phyloP scores from a whole-genome alignment of 2,329 filamentous ascomycete species.

The Talaromyces piceae region DNA sequence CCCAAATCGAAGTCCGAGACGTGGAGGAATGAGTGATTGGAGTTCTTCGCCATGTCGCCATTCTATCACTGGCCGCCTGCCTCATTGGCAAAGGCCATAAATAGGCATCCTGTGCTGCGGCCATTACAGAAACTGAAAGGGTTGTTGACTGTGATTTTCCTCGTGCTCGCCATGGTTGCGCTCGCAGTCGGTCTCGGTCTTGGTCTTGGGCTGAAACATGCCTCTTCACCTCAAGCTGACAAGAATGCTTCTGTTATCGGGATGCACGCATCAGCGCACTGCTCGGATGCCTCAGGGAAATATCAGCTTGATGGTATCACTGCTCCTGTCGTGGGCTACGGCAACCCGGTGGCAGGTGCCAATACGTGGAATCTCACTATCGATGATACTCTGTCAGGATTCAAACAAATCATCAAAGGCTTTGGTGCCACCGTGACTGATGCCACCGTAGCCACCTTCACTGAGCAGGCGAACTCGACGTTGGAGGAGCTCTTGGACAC shows the following conservation, averaged over 20 bases:
- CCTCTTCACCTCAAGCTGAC: background rate
- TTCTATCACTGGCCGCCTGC: background rate
- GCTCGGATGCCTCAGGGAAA: conserved; percentile 20
- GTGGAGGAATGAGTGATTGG: background rate
- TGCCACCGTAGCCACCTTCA: conserved; percentile 29
- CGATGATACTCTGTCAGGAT: conserved; percentile 20
- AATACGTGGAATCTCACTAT: conserved; percentile 21
- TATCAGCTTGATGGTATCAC: conserved; percentile 19
- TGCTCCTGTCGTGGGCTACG: conserved; percentile 15
- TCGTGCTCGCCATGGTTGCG: background rate
- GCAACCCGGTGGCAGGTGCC: conserved; percentile 14
- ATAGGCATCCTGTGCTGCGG: background rate
- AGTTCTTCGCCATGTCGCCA: background rate
- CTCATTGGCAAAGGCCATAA: background rate
- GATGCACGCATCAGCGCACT: conserved; percentile 19
- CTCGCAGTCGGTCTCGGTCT: conserved; percentile 6
- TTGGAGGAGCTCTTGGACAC: conserved; percentile 26
- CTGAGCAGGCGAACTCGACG: conserved; percentile 20
- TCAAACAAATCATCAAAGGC: conserved; percentile 24
- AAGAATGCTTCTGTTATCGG: no score
- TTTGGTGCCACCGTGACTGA: conserved; percentile 36
- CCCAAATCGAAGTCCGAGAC: background rate
- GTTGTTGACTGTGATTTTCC: background rate
- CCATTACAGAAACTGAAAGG: background rate
- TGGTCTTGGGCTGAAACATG: background rate